A percentile compares a stretch with the other conserved stretches of the same genome.
These are phyloP conservation scores for Blastocystis sp. DNA, from an alignment of 352 stramenopile genomes.

Conservation along the genomic window DNA sequence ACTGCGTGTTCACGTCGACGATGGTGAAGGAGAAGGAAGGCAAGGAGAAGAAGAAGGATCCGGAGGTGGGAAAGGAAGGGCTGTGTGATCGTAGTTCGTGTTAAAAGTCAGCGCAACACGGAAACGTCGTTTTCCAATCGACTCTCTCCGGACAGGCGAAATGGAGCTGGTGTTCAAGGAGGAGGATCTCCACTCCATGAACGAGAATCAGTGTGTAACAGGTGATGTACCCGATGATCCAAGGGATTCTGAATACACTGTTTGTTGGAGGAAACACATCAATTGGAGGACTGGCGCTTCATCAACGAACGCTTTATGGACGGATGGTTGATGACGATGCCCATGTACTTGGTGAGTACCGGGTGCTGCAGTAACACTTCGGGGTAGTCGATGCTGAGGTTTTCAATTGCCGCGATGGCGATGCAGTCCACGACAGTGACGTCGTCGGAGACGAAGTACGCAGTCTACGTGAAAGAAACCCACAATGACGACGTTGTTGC, in stretches of 20 bases:
- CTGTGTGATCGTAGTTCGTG: conserved; percentile 5
- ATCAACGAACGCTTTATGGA: neutral
- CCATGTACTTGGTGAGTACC: conserved; percentile 15
- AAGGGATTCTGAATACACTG: neutral
- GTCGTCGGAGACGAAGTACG: conserved; percentile 32
- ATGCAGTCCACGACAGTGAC: conserved; percentile 32
- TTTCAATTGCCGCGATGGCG: conserved; percentile 12
- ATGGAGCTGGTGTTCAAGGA: neutral
- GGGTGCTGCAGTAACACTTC: conserved; percentile 11
- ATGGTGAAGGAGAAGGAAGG: conserved; percentile 35
- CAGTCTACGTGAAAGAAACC: neutral
- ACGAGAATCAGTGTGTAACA: neutral
- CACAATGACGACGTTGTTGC: neutral
- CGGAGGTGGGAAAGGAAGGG: neutral
- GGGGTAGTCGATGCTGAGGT: conserved; percentile 30
- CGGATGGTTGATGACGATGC: neutral
- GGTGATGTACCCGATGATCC: neutral
- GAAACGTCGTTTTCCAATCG: conserved; percentile 23
- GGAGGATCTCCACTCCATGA: neutral
- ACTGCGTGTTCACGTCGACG: conserved; percentile 25
- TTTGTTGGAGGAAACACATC: conserved; percentile 3
- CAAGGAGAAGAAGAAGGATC: conserved; percentile 24
- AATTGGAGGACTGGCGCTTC: neutral
- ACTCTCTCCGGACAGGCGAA: conserved; percentile 3
- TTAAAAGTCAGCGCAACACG: conserved; percentile 29